Evolutionary conservation across 495 filamentous ascomycete genomes (phyloP).

Genomic region (Clohesyomyces aquaticus): DNA sequence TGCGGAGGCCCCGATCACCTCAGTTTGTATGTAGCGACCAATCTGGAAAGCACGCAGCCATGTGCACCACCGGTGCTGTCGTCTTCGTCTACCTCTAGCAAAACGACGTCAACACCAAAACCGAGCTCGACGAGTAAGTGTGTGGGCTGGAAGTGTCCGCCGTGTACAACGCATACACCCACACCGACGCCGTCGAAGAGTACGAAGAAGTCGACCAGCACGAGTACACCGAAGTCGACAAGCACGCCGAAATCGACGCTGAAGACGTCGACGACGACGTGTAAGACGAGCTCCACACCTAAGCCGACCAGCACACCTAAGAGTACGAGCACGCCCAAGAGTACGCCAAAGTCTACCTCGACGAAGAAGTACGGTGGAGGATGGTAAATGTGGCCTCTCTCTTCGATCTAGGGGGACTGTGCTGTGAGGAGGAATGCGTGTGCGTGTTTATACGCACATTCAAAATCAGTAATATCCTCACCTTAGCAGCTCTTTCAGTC

Average conservation of each 20-base stretch:
- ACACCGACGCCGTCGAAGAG: background rate
- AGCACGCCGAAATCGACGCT: background rate
- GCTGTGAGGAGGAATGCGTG: too few relatives aligned
- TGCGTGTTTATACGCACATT: too few relatives aligned
- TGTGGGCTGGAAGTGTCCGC: constrained; percentile 11
- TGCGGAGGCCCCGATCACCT: constrained; percentile 39
- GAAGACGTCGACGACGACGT: constrained; percentile 1
- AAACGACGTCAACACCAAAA: constrained; percentile 9
- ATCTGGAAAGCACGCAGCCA: constrained; percentile 21
- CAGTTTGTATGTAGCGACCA: constrained; percentile 28
- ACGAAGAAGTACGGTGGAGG: constrained; percentile 7
- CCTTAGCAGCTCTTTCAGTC: too few relatives aligned
- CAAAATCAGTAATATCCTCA: too few relatives aligned
- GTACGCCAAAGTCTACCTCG: constrained; percentile 13
- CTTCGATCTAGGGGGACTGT: too few relatives aligned
- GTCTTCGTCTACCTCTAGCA: background rate
- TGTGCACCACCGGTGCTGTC: constrained; percentile 18
- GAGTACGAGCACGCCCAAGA: constrained; percentile 7
- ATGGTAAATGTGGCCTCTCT: too few relatives aligned
- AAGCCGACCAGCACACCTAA: too few relatives aligned
- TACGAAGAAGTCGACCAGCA: background rate
- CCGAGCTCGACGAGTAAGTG: constrained; percentile 11
- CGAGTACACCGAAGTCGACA: constrained; percentile 8
- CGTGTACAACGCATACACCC: constrained; percentile 5
- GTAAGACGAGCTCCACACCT: constrained; percentile 8